Evolutionary conservation across 306 rosid species (phyloP).

Genomic region (Prunus mira): DNA sequence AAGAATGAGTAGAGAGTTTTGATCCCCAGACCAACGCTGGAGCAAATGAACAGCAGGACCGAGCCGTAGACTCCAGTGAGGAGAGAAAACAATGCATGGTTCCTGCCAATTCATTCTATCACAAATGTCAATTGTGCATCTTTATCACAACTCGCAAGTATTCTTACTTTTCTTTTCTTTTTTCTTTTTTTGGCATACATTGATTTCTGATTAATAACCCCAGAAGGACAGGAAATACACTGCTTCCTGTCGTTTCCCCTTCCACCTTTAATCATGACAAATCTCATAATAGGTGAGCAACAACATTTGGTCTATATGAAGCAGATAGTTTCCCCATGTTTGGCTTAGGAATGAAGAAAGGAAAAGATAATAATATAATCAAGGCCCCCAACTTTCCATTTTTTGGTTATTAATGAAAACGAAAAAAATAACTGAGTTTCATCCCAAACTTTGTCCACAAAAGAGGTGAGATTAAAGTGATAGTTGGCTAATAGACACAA

Average conservation of each 20-base stretch:
- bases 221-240: not conserved
- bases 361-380: not conserved
- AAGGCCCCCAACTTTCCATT: not conserved
- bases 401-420: not conserved
- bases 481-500: not conserved
- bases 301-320: not conserved
- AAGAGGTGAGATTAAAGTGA: not conserved
- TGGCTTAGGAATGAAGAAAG: not conserved
- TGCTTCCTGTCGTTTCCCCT: not conserved
- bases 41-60: slow-evolving; percentile 88
- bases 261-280: not conserved
- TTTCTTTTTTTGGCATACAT: not conserved
- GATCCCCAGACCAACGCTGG: slow-evolving; percentile 70
- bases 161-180: no score
- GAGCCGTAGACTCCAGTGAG: slow-evolving; percentile 84
- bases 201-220: not conserved
- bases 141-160: no score
- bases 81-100: slow-evolving; percentile 81
- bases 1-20: slow-evolving; percentile 73
- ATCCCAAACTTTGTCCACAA: not conserved
- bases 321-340: not conserved
- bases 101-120: slow-evolving; percentile 74
- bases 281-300: not conserved
- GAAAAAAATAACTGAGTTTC: not conserved
- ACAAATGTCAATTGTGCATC: slow-evolving; percentile 23